These are phyloP conservation scores for Populus tremula DNA, from an alignment of 345 rosid species.

Conservation along the genomic window DNA sequence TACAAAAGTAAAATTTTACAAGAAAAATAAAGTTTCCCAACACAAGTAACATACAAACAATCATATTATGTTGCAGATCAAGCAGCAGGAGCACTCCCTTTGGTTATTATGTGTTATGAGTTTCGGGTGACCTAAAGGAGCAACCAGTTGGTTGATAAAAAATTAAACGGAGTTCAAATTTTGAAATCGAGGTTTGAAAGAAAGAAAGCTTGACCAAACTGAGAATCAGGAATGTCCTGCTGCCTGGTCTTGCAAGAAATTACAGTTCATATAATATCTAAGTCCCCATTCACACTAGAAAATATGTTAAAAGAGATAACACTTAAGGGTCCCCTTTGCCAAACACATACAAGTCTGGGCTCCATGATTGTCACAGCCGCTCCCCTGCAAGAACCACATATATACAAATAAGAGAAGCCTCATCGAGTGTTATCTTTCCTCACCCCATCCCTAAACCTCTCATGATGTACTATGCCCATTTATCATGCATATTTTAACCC, in stretches of 20 bases:
- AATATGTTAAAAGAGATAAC: conserved; percentile 34
- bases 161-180: neutral
- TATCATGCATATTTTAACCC: conserved; percentile 39
- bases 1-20: conserved; percentile 10
- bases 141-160: neutral
- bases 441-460: conserved; percentile 50
- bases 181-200: neutral
- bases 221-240: neutral
- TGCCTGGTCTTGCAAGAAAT: neutral
- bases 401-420: conserved; percentile 97
- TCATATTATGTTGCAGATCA: neutral
- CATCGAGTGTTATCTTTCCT: conserved; percentile 55
- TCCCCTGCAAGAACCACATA: conserved; percentile 99
- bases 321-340: conserved; percentile 49
- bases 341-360: conserved; percentile 98
- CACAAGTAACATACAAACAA: conserved; percentile 18
- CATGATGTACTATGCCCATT: conserved; percentile 41
- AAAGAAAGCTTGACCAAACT: neutral
- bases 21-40: conserved; percentile 6
- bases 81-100: neutral
- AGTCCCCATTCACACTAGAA: conserved; percentile 44
- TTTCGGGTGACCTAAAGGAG: neutral
- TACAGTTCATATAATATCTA: conserved; percentile 13
- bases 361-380: conserved; percentile 82
- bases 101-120: neutral